phyloP scores from a whole-genome alignment of 1,284 basidiomycete species.

The Ganoderma multipileum region DNA sequence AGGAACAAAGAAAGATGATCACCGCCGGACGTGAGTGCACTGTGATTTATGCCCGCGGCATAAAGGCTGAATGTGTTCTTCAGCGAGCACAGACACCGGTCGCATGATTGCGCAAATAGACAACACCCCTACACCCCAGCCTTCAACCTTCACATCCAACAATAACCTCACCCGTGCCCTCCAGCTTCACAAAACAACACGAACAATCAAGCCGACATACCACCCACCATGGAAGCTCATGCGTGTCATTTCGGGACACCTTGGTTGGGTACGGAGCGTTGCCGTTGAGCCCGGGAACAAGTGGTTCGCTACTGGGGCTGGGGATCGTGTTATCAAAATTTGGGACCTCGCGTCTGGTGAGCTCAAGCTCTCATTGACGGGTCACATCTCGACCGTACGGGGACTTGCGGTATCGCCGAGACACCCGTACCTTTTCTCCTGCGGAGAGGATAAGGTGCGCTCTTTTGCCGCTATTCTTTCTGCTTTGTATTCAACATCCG shows the following conservation, averaged over 20 bases:
- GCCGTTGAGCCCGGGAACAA: slow-evolving; percentile 98
- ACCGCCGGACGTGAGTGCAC: slow-evolving; percentile 69
- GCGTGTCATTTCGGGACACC: slow-evolving; percentile 96
- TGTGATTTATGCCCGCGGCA: background rate
- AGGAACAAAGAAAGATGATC: slow-evolving; percentile 68
- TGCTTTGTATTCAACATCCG: background rate
- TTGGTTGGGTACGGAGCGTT: slow-evolving; percentile 97
- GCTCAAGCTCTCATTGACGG: slow-evolving; percentile 93
- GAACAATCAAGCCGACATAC: slow-evolving; percentile 92
- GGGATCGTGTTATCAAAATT: slow-evolving; percentile 99
- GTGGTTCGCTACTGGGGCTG: slow-evolving; percentile 98
- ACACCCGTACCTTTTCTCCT: slow-evolving; percentile 98
- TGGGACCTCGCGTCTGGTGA: slow-evolving; percentile 98
- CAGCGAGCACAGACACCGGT: slow-evolving; percentile 58
- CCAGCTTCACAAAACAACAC: slow-evolving; percentile 88
- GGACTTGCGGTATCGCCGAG: slow-evolving; percentile 92
- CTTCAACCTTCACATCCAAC: slow-evolving; percentile 70
- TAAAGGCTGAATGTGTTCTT: background rate
- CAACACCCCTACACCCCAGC: slow-evolving; percentile 65
- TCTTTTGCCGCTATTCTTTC: background rate
- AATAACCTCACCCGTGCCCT: slow-evolving; percentile 84
- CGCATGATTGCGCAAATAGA: slow-evolving; percentile 75
- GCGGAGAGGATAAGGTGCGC: slow-evolving; percentile 92
- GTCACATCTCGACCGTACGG: slow-evolving; percentile 96
- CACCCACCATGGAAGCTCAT: slow-evolving; percentile 97